A percentile compares a stretch with the other conserved stretches of the same genome.
phyloP scores from a whole-genome alignment of 192 early-diverging fungal genomes.

The Jimgerdemannia flammicorona region DNA sequence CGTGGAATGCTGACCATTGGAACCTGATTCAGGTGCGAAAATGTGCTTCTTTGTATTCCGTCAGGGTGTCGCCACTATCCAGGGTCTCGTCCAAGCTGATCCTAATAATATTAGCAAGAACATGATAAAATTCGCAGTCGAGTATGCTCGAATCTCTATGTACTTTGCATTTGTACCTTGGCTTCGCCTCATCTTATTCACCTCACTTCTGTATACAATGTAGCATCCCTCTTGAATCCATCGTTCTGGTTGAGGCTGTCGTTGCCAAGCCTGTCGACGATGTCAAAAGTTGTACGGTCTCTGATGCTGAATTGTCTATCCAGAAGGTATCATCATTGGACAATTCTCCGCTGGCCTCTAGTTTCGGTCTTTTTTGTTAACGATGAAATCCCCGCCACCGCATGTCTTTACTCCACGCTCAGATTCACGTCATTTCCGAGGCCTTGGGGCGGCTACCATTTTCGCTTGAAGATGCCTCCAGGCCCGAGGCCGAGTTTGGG shows the following conservation, averaged over 20 bases:
- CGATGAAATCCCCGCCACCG: too few species aligned
- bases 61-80: slow-evolving; percentile 83
- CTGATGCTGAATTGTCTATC: slow-evolving; percentile 88
- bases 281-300: slow-evolving; percentile 90
- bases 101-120: slow-evolving; percentile 81
- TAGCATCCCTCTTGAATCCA: slow-evolving; percentile 83
- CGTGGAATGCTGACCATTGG: background rate
- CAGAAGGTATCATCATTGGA: slow-evolving; percentile 45
- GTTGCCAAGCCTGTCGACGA: slow-evolving; percentile 76
- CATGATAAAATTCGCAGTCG: slow-evolving; percentile 88
- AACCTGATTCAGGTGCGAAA: slow-evolving; percentile 53
- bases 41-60: slow-evolving; percentile 91
- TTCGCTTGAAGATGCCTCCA: slow-evolving; percentile 85
- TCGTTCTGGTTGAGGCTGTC: slow-evolving; percentile 82
- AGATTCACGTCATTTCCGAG: slow-evolving; percentile 54
- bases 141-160: slow-evolving; percentile 30
- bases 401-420: too few species aligned
- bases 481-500: slow-evolving; percentile 79
- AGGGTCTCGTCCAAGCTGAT: slow-evolving; percentile 70
- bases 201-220: background rate
- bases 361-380: too few species aligned
- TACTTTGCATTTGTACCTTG: background rate
- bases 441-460: slow-evolving; percentile 81
- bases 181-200: background rate
- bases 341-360: too few species aligned